A percentile compares a stretch with the other conserved stretches of the same genome.
Evolutionary conservation across 2,329 filamentous ascomycete genomes (phyloP).

Genomic region (Knufia fluminis): DNA sequence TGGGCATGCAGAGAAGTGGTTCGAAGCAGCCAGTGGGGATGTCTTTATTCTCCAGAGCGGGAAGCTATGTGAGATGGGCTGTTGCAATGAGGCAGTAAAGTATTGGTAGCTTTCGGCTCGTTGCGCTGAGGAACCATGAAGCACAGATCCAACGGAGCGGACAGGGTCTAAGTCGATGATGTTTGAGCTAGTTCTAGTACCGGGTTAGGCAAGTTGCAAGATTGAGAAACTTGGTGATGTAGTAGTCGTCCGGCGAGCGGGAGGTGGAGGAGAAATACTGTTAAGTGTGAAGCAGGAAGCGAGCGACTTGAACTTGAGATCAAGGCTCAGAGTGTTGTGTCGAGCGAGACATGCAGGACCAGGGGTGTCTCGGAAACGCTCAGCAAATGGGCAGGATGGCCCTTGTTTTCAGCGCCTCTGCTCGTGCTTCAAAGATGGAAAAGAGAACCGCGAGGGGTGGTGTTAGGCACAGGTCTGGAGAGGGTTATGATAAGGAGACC

Average conservation of each 20-base stretch:
- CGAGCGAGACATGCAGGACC: slow-evolving; percentile 47
- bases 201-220: slow-evolving; percentile 1
- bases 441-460: background rate
- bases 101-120: no score
- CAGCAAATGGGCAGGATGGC: slow-evolving; percentile 6
- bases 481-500: slow-evolving; percentile 1
- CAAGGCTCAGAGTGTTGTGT: slow-evolving; percentile 60
- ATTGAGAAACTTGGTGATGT: background rate
- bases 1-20: background rate
- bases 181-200: background rate
- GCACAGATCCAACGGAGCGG: background rate
- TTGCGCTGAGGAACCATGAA: background rate
- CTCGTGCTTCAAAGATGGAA: slow-evolving; percentile 1
- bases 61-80: background rate
- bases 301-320: slow-evolving; percentile 61
- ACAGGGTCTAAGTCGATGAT: background rate
- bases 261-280: background rate
- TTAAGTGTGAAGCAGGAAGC: slow-evolving; percentile 57
- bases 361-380: slow-evolving; percentile 6
- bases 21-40: background rate
- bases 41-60: background rate
- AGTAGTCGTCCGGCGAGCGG: background rate
- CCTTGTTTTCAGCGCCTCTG: slow-evolving; percentile 6
- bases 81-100: no score
- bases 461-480: slow-evolving; percentile 1